Conservation (phyloP, 106 monocot genomes). For the Agapanthus africanus region DNA sequence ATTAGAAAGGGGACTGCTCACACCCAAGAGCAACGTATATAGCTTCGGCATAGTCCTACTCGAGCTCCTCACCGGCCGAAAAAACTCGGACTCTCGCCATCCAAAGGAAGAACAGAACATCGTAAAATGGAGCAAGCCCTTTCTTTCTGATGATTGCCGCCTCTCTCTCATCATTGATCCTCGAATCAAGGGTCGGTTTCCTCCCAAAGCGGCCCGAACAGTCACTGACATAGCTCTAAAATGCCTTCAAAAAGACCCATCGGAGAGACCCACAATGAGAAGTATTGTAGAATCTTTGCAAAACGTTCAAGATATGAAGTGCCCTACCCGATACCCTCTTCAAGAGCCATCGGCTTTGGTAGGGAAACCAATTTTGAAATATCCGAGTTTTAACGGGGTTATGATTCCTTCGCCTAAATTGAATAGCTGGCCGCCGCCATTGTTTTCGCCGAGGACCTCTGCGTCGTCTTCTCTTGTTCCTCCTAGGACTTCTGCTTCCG, state of each 20-base stretch:
- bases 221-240: slow-evolving; percentile 60
- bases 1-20: slow-evolving; percentile 60
- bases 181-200: slow-evolving; percentile 71
- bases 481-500: slow-evolving; percentile 42
- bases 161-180: slow-evolving; percentile 80
- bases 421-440: slow-evolving; percentile 25
- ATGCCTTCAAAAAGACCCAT: slow-evolving; percentile 73
- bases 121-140: slow-evolving; percentile 76
- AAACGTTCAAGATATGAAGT: slow-evolving; percentile 67
- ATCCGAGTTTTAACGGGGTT: slow-evolving; percentile 58
- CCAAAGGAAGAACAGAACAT: slow-evolving; percentile 80
- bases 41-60: slow-evolving; percentile 80
- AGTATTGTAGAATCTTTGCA: slow-evolving; percentile 45
- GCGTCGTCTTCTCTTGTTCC: too few relatives aligned
- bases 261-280: slow-evolving; percentile 84
- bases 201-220: slow-evolving; percentile 58
- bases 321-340: slow-evolving; percentile 50
- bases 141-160: slow-evolving; percentile 73
- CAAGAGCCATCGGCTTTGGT: slow-evolving; percentile 53
- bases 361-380: slow-evolving; percentile 52
- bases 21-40: slow-evolving; percentile 90
- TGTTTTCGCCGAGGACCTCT: slow-evolving; percentile 42
- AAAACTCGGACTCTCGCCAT: slow-evolving; percentile 39
- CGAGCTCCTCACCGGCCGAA: slow-evolving; percentile 78
- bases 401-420: slow-evolving; percentile 9